Evolutionary conservation across 2,329 filamentous ascomycete genomes (phyloP).

Genomic region (Whalleya microplaca): DNA sequence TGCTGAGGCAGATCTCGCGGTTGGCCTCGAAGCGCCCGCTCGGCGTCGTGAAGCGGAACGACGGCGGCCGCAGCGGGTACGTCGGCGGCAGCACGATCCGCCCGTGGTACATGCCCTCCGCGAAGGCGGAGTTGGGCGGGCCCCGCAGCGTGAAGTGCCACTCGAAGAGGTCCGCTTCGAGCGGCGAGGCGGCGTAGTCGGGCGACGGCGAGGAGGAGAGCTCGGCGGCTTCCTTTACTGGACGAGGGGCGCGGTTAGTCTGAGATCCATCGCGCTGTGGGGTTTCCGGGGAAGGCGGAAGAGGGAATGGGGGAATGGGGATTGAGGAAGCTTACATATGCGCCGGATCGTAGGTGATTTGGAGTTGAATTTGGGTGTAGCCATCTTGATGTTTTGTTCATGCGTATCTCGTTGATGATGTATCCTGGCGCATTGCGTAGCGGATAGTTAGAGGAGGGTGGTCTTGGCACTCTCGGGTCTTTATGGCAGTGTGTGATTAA

Average conservation of each 20-base stretch:
- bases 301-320: conserved; percentile 10
- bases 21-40: conserved; percentile 94
- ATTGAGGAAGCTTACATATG: conserved; percentile 63
- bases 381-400: conserved; percentile 38
- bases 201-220: conserved; percentile 78
- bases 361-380: conserved; percentile 62
- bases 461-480: neutral
- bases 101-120: conserved; percentile 87
- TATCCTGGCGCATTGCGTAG: conserved; percentile 11
- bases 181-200: conserved; percentile 83
- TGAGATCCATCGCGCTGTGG: neutral
- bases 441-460: neutral
- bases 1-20: conserved; percentile 93
- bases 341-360: conserved; percentile 85
- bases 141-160: conserved; percentile 99
- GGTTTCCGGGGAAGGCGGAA: conserved; percentile 1
- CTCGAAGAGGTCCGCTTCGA: conserved; percentile 91
- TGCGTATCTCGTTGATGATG: conserved; percentile 4
- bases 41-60: conserved; percentile 94
- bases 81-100: conserved; percentile 87
- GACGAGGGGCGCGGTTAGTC: conserved; percentile 28
- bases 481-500: neutral
- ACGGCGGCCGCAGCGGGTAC: conserved; percentile 89
- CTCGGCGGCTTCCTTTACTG: conserved; percentile 92
- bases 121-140: conserved; percentile 79